Percentiles rank a stretch among this genome's conserved stretches.
phyloP scores from a whole-genome alignment of 208 protist genomes.

The Naegleria gruberi region DNA sequence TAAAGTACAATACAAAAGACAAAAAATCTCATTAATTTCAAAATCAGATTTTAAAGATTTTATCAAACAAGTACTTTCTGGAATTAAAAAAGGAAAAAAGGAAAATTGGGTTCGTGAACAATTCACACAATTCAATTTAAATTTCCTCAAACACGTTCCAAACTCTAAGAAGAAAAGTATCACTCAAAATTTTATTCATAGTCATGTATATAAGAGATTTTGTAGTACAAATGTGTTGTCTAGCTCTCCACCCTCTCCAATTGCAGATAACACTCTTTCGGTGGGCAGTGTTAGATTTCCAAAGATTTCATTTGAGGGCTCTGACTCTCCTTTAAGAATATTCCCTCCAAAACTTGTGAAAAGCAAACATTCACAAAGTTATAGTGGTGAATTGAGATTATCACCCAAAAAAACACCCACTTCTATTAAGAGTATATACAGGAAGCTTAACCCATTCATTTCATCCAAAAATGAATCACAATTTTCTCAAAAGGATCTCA shows the following conservation, averaged over 20 bases:
- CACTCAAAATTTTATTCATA: neutral
- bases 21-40: neutral
- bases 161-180: neutral
- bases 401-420: neutral
- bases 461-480: neutral
- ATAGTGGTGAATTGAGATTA: neutral
- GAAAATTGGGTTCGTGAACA: slow-evolving; percentile 7
- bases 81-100: slow-evolving; percentile 9
- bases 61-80: neutral
- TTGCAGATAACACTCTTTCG: neutral
- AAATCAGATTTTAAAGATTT: neutral
- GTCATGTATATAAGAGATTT: neutral
- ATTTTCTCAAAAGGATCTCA: neutral
- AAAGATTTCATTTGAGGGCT: neutral
- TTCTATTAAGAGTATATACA: neutral
- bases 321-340: neutral
- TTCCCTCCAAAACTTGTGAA: neutral
- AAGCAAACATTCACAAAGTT: neutral
- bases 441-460: neutral
- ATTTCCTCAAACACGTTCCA: neutral
- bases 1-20: neutral
- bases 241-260: neutral
- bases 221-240: no score
- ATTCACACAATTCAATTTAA: neutral
- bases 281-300: neutral